These are phyloP conservation scores for Diaporthe citrichinensis DNA, from an alignment of 2,329 filamentous ascomycete species.

Conservation along the genomic window DNA sequence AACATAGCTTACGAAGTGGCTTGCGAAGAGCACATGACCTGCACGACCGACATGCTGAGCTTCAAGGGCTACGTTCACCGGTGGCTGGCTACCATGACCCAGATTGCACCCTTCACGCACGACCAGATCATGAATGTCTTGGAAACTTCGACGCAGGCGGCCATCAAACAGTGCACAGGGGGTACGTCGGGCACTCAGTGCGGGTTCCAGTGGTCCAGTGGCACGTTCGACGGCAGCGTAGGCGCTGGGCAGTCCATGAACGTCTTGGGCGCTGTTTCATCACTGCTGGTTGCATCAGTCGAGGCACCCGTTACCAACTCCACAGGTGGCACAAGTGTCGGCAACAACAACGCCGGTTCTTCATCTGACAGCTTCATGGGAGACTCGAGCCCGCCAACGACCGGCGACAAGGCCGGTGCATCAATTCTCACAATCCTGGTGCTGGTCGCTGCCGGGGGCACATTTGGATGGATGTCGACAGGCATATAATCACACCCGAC, in stretches of 20 bases:
- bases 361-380: constrained; percentile 45
- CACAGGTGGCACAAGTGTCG: constrained; percentile 47
- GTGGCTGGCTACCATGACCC: constrained; percentile 41
- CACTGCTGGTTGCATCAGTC: constrained; percentile 54
- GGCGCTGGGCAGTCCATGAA: constrained; percentile 71
- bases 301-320: constrained; percentile 44
- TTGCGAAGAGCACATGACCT: constrained; percentile 41
- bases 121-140: constrained; percentile 39
- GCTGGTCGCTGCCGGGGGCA: constrained; percentile 44
- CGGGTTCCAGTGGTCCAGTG: constrained; percentile 66
- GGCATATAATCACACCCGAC: constrained; percentile 30
- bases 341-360: constrained; percentile 46
- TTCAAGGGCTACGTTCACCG: constrained; percentile 43
- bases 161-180: constrained; percentile 41
- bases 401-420: constrained; percentile 49
- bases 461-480: constrained; percentile 53
- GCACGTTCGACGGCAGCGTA: constrained; percentile 62
- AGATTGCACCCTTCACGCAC: constrained; percentile 41
- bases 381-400: constrained; percentile 45
- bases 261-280: constrained; percentile 65
- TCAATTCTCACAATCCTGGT: constrained; percentile 47
- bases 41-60: constrained; percentile 43
- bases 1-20: constrained; percentile 41
- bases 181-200: constrained; percentile 57
- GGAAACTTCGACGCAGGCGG: constrained; percentile 36